Evolutionary conservation across 768 basidiomycete species (phyloP), one percentile per base, ranked within the genome.

Genomic region (Megacollybia marginata): DNA sequence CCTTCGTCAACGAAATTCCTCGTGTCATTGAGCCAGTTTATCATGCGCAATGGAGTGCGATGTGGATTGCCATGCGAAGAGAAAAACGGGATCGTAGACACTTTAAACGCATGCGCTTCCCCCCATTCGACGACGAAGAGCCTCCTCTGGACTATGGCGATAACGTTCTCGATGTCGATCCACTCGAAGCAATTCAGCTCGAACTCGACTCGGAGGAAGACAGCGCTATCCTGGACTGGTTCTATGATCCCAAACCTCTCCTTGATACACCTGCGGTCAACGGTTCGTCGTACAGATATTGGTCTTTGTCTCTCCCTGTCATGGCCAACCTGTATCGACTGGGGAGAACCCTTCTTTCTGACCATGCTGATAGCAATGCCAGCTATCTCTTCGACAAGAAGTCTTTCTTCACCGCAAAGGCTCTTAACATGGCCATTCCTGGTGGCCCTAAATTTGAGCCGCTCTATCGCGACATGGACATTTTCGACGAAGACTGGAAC

Each of bases 71-170:
- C 10, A 99, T 99, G 96, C 79, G 96, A 52, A 75, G 96, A 53
- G 96, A 99, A 71, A 99, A 99, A 74, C 82, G 96, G 50, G 96
- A 99, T 65, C 88, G 96, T 63, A 75, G 95, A 51, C 96, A 99
- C 67, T 99, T 99, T 75, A 99, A 99, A 74, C 91, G 96, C 43
- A 97, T 99, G 93, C 84, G 95, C 19, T 99, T 98, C 71, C 96
- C 96, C 19, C 96, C 95, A 0, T 99, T 98, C 63, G 96, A 99
- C 62, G 96, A 98, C 62, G 95, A 99, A 69, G 96, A 99, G 60
- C 96, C 96, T 9, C 96, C 96, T 2, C 78, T 97, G 65, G 96
- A 99, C 64, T 99, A 99, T 60, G 96, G 96, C 48, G 96, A 99
- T 74, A 99, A 99, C 65, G 88, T 99, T 10, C 70, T 99, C 58